A percentile compares a stretch with the other conserved stretches of the same genome.
Evolutionary conservation across 176 grass and related monocot species (phyloP).

Genomic region (Raddia guianensis): DNA sequence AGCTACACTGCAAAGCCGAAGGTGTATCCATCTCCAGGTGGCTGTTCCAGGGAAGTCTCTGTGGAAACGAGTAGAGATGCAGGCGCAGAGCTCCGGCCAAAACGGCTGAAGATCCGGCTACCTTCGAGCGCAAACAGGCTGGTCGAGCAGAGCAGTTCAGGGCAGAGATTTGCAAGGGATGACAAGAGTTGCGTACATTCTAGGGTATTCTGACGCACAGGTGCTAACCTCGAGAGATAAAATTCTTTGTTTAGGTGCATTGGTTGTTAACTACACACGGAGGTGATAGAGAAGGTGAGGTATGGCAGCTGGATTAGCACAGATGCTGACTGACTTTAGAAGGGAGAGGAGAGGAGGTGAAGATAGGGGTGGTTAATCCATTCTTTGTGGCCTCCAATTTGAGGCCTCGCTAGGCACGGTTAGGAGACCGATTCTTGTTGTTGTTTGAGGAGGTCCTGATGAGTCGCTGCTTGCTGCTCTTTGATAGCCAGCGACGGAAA

Average conservation of each 20-base stretch:
- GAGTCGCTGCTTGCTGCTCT: conserved; percentile 44
- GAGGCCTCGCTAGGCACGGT: conserved; percentile 40
- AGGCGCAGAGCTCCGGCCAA: conserved; percentile 39
- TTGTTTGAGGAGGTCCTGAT: conserved; percentile 30
- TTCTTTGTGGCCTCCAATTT: conserved; percentile 72
- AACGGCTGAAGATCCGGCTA: conserved; percentile 56
- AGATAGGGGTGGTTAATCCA: conserved; percentile 47
- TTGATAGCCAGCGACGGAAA: conserved; percentile 44
- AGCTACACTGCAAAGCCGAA: conserved; percentile 25
- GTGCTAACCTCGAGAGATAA: conserved; percentile 47
- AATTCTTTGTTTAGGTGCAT: conserved; percentile 45
- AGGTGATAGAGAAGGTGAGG: conserved; percentile 3
- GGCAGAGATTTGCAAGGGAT: conserved; percentile 41
- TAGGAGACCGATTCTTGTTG: conserved; percentile 41
- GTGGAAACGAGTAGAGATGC: conserved; percentile 32
- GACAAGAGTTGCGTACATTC: conserved; percentile 39
- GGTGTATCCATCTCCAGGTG: conserved; percentile 16
- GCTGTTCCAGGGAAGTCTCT: conserved; percentile 30
- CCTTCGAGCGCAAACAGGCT: conserved; percentile 26
- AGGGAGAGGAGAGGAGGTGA: background rate
- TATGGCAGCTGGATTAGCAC: conserved; percentile 41
- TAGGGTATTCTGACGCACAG: conserved; percentile 42
- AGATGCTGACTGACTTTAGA: conserved; percentile 45
- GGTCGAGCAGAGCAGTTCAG: conserved; percentile 41
- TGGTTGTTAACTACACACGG: conserved; percentile 51